Evolutionary conservation across 2,329 filamentous ascomycete species (phyloP).

Genomic region (Endothia cerciana): DNA sequence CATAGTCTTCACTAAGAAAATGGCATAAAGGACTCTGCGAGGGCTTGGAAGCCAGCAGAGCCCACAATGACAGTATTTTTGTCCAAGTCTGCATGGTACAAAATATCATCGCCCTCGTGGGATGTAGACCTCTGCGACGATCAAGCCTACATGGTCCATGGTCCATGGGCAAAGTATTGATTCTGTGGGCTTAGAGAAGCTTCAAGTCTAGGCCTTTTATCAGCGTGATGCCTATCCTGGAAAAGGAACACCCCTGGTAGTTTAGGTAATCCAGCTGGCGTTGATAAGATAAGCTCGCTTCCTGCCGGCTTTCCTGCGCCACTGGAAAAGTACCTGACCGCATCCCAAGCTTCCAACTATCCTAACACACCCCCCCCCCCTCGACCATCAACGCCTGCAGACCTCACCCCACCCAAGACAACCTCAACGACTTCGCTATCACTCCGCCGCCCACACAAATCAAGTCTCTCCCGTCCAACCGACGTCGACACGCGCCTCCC

Average conservation of each 20-base stretch:
- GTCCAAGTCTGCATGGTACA: too few species aligned
- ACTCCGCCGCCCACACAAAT: not conserved
- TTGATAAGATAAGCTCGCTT: conserved; percentile 14
- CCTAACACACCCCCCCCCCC: too few species aligned
- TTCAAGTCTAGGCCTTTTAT: too few species aligned
- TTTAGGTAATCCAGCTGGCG: conserved; percentile 1
- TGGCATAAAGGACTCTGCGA: too few species aligned
- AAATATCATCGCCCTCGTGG: too few species aligned
- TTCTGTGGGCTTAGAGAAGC: not conserved
- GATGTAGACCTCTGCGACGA: too few species aligned
- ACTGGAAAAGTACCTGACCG: conserved; percentile 4
- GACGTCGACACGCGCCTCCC: not conserved
- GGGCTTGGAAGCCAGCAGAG: not conserved
- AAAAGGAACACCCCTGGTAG: too few species aligned
- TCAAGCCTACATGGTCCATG: too few species aligned
- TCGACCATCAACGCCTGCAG: not conserved
- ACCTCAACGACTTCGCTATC: not conserved
- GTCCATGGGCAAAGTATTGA: not conserved
- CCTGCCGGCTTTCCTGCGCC: conserved; percentile 5
- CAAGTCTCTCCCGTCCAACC: too few species aligned
- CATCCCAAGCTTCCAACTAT: not conserved
- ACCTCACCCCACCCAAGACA: not conserved
- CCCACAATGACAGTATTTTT: too few species aligned
- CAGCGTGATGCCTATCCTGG: not conserved
- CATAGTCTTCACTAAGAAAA: too few species aligned